phyloP scores from a whole-genome alignment of 1,284 basidiomycete genomes.

The Marasmius tenuissimus region DNA sequence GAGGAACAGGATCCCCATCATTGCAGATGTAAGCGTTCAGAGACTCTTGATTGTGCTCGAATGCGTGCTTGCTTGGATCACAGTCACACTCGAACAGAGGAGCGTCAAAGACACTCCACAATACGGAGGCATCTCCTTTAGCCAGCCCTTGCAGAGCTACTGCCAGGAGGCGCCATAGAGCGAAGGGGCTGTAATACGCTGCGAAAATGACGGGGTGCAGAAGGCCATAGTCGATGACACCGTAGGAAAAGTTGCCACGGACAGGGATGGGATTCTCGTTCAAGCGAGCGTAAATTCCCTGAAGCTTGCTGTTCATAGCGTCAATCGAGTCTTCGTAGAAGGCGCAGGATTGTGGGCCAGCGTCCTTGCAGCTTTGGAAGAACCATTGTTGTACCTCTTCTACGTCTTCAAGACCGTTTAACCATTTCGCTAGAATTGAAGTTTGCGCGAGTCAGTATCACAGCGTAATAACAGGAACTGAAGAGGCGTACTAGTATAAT shows the following conservation, averaged over 20 bases:
- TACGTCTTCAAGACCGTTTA: constrained; percentile 12
- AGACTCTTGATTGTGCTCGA: neutral
- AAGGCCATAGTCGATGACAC: constrained; percentile 15
- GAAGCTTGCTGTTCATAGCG: constrained; percentile 9
- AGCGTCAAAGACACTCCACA: constrained; percentile 8
- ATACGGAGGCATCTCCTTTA: constrained; percentile 13
- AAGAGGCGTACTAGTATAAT: constrained; percentile 12
- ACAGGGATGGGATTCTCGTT: constrained; percentile 15
- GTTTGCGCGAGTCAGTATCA: no score
- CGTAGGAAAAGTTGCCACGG: constrained; percentile 9
- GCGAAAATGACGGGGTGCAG: constrained; percentile 11
- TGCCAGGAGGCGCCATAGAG: constrained; percentile 12
- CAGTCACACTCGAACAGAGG: constrained; percentile 15
- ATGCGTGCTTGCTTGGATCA: neutral
- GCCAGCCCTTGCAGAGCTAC: constrained; percentile 14
- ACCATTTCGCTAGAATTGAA: constrained; percentile 2
- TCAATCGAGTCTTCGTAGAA: constrained; percentile 15
- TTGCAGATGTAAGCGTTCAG: neutral
- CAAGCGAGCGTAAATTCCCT: constrained; percentile 10
- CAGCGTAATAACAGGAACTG: no score
- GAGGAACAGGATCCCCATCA: neutral
- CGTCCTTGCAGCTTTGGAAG: constrained; percentile 11
- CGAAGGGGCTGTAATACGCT: constrained; percentile 11
- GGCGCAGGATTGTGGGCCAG: constrained; percentile 4
- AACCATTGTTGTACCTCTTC: constrained; percentile 12